Conservation (phyloP, 108 stramenopile species). For the Mediolabrus comicus region DNA sequence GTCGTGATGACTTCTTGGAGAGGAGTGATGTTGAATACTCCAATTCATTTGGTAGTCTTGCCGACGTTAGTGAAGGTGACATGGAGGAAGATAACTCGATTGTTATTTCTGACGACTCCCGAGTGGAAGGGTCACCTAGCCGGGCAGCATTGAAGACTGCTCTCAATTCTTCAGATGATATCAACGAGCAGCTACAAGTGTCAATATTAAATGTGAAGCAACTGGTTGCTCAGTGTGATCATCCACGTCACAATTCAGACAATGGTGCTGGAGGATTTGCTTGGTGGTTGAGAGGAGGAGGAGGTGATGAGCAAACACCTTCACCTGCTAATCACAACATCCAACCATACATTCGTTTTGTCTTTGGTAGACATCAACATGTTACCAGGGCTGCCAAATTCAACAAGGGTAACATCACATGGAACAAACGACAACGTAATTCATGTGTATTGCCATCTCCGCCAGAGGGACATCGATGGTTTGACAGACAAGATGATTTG, state of each 20-base stretch:
- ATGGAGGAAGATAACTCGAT: not conserved
- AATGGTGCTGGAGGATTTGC: not conserved
- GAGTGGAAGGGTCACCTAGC: not conserved
- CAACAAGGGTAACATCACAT: constrained; percentile 24
- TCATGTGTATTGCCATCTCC: constrained; percentile 41
- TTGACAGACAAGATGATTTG: constrained; percentile 42
- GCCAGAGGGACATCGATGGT: constrained; percentile 37
- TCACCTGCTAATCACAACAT: not conserved
- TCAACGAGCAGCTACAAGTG: constrained; percentile 20
- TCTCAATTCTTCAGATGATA: not conserved
- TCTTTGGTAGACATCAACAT: constrained; percentile 34
- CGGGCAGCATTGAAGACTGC: constrained; percentile 23
- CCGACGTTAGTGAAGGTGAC: not conserved
- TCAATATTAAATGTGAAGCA: constrained; percentile 37
- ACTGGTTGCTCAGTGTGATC: constrained; percentile 17
- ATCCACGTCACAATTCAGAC: not conserved
- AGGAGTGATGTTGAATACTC: constrained; percentile 4
- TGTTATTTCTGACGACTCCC: not conserved
- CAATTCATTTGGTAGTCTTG: not conserved
- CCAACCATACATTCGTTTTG: constrained; percentile 41
- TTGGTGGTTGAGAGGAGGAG: not conserved
- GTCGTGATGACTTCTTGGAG: constrained; percentile 39
- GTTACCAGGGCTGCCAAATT: constrained; percentile 24
- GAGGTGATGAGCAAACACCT: not conserved
- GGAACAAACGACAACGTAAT: constrained; percentile 26